Base-by-base conservation (phyloP, 2,329 filamentous ascomycete genomes). In the Clonostachys sp. region DNA sequence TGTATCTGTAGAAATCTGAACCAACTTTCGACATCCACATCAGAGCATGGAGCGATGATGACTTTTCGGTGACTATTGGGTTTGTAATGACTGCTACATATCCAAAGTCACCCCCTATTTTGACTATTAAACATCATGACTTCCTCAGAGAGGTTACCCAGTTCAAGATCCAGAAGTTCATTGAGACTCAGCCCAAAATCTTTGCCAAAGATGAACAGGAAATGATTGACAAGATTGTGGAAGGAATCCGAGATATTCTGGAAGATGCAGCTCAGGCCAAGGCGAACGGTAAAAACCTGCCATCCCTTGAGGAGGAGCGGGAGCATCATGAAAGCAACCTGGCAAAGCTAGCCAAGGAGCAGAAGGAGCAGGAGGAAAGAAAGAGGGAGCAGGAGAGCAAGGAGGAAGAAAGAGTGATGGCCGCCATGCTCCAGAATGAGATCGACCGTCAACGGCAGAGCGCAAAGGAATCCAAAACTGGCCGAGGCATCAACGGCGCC, bases 71-170 rank as follows among this genome's bases (percentile, higher is more conserved):
- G 38, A 83, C 81, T 3, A 69, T 97, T n/a, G 77, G 81, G 43
- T 89, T 95, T 45, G 85, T 88, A 48, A 73, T 97, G 54, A 94
- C 90, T 9, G 87, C 91, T 7, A 95, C 91, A 1, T 97, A 97
- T 63, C 94, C 92, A 5, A 95, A 89, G 61, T 87, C 90, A 2
- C 72, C 83, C 2, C 91, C 91, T 2, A 71, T 89, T 12, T 68
- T 96, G 13, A 82, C 78, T 5, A 61, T 95, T 41, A 85, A 87
- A 53, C 75, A 83, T 47, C 70, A 83, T 40, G 73, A 75, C 24
- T 75, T 79, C 41, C 72, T 96, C 47, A 83, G 83, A 41, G 85
- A 87, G 56, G 83, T 80, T 46, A 89, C 87, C 2, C 76, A 80
- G 49, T 86, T 83, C 61, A 87, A 86, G 58, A 77, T 95, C 14